These are phyloP conservation scores for Strigomonas culicis DNA, from an alignment of 208 protist genomes.

Conservation along the genomic window DNA sequence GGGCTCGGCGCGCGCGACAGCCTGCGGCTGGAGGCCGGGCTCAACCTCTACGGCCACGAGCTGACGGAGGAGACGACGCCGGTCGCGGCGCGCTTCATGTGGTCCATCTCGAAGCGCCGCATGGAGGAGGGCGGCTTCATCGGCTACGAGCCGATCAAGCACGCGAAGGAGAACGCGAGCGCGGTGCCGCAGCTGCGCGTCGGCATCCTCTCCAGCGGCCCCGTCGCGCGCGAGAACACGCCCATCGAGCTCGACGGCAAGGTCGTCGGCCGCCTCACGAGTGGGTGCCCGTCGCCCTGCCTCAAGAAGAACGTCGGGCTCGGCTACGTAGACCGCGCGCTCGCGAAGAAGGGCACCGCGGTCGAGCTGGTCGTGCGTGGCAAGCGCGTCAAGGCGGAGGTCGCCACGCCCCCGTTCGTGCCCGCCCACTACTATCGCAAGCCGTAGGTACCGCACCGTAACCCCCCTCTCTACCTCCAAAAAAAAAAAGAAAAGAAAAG, in stretches of 20 bases:
- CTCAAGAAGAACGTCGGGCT: constrained; percentile 91
- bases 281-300: constrained; percentile 84
- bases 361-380: constrained; percentile 90
- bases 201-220: constrained; percentile 86
- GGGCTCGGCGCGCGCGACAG: constrained; percentile 96
- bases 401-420: constrained; percentile 94
- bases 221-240: constrained; percentile 85
- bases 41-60: constrained; percentile 98
- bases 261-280: constrained; percentile 89
- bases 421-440: constrained; percentile 56
- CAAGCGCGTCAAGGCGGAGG: constrained; percentile 56
- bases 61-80: constrained; percentile 93
- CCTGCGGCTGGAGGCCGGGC: constrained; percentile 95
- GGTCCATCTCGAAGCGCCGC: constrained; percentile 94
- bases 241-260: constrained; percentile 64
- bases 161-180: constrained; percentile 32
- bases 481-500: constrained; percentile 11
- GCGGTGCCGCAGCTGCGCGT: constrained; percentile 80
- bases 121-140: constrained; percentile 92
- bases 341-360: constrained; percentile 68
- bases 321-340: constrained; percentile 83
- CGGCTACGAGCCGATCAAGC: constrained; percentile 84
- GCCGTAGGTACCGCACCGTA: constrained; percentile 8
- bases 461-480: neutral
- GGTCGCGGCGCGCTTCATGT: constrained; percentile 93